Conservation (phyloP, 2,329 filamentous ascomycete species). For the Plectosphaerella cucumerina region DNA sequence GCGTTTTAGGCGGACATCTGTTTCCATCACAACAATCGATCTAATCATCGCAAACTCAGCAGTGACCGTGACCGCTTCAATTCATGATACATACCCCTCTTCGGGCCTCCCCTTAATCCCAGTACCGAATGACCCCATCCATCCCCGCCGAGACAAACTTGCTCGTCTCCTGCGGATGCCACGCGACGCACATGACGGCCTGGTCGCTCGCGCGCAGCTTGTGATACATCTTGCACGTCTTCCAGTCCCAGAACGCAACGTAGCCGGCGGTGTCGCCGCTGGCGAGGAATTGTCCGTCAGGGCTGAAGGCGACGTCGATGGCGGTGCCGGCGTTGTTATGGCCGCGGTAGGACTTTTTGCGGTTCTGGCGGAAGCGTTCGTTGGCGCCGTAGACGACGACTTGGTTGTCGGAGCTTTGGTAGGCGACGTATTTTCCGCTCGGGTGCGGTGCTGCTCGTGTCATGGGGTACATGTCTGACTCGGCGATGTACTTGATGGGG, state of each 20-base stretch:
- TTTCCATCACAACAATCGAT: too few species aligned
- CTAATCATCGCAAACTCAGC: too few species aligned
- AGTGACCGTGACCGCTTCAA: too few species aligned
- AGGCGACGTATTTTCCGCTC: constrained; percentile 88
- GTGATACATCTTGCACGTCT: constrained; percentile 98
- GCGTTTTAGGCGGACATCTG: too few species aligned
- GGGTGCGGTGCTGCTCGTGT: constrained; percentile 82
- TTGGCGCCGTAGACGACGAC: constrained; percentile 92
- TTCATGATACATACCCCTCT: too few species aligned
- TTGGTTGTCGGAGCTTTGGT: constrained; percentile 88
- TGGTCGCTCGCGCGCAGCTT: constrained; percentile 85
- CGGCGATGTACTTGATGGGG: constrained; percentile 96
- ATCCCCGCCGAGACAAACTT: constrained; percentile 89
- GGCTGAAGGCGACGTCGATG: constrained; percentile 82
- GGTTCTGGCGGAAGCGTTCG: constrained; percentile 94
- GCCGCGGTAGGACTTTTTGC: constrained; percentile 93
- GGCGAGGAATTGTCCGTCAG: constrained; percentile 87
- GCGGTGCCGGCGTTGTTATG: constrained; percentile 95
- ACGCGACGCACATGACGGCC: constrained; percentile 80
- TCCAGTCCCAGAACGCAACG: constrained; percentile 98
- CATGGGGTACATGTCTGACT: constrained; percentile 97
- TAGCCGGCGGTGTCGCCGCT: constrained; percentile 85
- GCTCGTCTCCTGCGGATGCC: constrained; percentile 96
- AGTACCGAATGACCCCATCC: constrained; percentile 85
- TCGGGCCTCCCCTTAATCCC: constrained; percentile 70